phyloP scores from a whole-genome alignment of 2,329 filamentous ascomycete species.

The Beauveria pseudobassiana region DNA sequence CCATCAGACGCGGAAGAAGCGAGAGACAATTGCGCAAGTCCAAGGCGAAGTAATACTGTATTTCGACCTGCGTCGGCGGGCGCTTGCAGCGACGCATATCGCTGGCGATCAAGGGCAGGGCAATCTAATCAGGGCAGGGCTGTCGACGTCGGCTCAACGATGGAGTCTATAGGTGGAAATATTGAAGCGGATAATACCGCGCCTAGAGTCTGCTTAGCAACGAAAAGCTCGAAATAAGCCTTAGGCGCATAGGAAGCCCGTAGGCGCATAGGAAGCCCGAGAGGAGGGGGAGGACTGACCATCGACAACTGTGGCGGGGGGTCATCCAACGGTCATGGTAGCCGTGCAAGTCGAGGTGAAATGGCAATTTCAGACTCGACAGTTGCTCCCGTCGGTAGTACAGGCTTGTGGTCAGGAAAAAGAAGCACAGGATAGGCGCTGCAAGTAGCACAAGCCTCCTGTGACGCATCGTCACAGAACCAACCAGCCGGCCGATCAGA shows the following conservation, averaged over 20 bases:
- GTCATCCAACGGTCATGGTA: neutral
- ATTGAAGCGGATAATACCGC: conserved; percentile 12
- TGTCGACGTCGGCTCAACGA: conserved; percentile 20
- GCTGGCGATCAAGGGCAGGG: conserved; percentile 16
- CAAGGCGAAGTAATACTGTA: conserved; percentile 44
- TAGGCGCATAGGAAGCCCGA: neutral
- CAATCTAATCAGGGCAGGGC: conserved; percentile 21
- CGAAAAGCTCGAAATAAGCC: neutral
- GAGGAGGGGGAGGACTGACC: neutral
- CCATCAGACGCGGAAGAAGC: conserved; percentile 43
- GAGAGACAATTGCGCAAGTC: conserved; percentile 38
- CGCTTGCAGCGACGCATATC: conserved; percentile 18
- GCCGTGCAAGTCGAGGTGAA: neutral
- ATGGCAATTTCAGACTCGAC: neutral
- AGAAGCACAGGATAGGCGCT: neutral
- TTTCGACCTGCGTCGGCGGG: neutral
- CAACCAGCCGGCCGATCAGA: neutral
- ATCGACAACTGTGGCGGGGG: neutral
- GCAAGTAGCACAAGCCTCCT: neutral
- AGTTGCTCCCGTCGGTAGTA: neutral
- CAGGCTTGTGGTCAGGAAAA: neutral
- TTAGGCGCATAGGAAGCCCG: neutral
- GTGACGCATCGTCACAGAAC: neutral
- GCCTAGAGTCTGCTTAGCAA: neutral
- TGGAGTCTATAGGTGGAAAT: conserved; percentile 23